Evolutionary conservation across 2,329 filamentous ascomycete genomes (phyloP).

Genomic region (Colletotrichum limetticola): DNA sequence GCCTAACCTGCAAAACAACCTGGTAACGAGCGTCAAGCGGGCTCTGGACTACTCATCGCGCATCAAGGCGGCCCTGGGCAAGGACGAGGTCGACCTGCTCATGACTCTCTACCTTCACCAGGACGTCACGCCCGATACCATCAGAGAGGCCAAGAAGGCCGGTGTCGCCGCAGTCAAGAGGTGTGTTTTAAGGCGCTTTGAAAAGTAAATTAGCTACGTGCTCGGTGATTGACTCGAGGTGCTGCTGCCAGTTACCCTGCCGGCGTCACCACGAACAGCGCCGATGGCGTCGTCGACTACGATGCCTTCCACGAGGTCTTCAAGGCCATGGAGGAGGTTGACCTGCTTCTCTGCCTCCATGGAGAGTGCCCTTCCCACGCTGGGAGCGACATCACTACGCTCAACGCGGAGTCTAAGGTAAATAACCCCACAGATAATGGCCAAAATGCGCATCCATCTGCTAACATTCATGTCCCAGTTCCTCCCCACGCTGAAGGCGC

Average conservation of each 20-base stretch:
- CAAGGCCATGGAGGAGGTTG: slow-evolving; percentile 86
- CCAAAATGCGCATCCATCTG: not conserved
- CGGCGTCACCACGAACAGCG: slow-evolving; percentile 74
- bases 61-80: slow-evolving; percentile 60
- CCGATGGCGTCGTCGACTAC: slow-evolving; percentile 76
- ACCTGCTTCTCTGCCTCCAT: slow-evolving; percentile 91
- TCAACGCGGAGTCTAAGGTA: slow-evolving; percentile 74
- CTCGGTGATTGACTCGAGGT: not conserved
- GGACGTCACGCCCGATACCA: slow-evolving; percentile 73
- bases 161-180: slow-evolving; percentile 77
- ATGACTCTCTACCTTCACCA: slow-evolving; percentile 79
- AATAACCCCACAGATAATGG: not conserved
- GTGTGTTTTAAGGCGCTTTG: not conserved
- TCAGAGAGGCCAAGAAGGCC: slow-evolving; percentile 77
- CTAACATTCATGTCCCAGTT: slow-evolving; percentile 58
- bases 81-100: slow-evolving; percentile 67
- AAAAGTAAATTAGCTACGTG: too few relatives aligned
- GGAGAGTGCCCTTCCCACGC: slow-evolving; percentile 75
- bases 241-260: slow-evolving; percentile 25
- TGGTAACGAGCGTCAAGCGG: slow-evolving; percentile 68
- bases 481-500: slow-evolving; percentile 78
- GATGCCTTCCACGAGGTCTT: slow-evolving; percentile 83
- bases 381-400: slow-evolving; percentile 58
- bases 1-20: slow-evolving; percentile 73
- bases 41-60: slow-evolving; percentile 74